Evolutionary conservation across 352 stramenopile species (phyloP), one percentile per base, ranked within the genome.

Genomic region (Paralagenidium karlingii): DNA sequence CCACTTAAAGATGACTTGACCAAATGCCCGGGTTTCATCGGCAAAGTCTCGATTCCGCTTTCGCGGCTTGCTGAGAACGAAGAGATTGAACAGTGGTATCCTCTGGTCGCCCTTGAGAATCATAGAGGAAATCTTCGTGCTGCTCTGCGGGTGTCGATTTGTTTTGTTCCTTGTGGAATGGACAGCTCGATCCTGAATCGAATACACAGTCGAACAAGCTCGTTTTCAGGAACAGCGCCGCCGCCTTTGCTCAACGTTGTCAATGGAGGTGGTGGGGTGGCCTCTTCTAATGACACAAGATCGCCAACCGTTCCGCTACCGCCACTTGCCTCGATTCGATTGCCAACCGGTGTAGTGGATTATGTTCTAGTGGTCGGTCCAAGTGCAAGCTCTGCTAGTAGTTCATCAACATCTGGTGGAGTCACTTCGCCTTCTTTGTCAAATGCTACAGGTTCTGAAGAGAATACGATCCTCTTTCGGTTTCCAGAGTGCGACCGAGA

Each of bases 61-160:
- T 24, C 21, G 11, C 63, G 75, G 0, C 60, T 92, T 1, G 65
- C 69, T 10, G 63, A 85, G 51, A 60, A 59, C n/a, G 70, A 92
- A 43, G 74, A 82, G 33, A 63, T 92, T 24, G 75, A 89, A 49
- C 78, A 89, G 24, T 92, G 75, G 78, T 92, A 89, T 40, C 59
- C 73, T 7, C 55, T 92, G 18, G 57, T 76, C 2, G 38, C 66
- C 5, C 74, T 67, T 19, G 68, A 79, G 8, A 60, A 54, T 21
- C 61, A 57, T 12, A 21, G 30, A 36, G 44, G 64, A 13, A 60
- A 57, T 9, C 44, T 82, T 11, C 65, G 73, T 8, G 68, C 73
- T 19, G 73, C 76, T 10, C 45, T 92, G n/a, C 60, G 73, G 3
- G 56, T 92, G 5, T 78, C 68, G 4, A 38, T 89, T 10, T 87